phyloP scores from a whole-genome alignment of 164 flowering plant species.

The Echeveria elegans region DNA sequence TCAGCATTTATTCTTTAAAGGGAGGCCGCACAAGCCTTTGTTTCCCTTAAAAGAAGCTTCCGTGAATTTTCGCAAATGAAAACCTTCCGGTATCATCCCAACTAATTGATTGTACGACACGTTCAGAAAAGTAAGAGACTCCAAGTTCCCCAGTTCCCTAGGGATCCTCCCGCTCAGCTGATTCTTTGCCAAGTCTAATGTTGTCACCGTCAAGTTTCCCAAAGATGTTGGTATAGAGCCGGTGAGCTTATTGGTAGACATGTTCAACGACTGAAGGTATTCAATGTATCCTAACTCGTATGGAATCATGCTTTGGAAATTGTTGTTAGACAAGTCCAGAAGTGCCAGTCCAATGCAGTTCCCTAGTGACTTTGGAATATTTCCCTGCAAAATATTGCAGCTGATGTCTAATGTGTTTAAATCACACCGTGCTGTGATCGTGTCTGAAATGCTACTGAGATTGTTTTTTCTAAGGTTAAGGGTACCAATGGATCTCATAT shows the following conservation, averaged over 20 bases:
- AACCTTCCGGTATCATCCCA: no score
- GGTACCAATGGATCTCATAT: neutral
- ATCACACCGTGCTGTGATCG: neutral
- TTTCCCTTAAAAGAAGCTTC: no score
- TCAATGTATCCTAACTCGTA: neutral
- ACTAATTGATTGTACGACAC: neutral
- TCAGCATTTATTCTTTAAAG: neutral
- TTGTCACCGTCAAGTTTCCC: neutral
- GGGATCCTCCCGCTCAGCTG: no score
- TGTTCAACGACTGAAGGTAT: neutral
- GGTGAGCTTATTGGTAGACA: neutral
- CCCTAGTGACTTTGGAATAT: neutral
- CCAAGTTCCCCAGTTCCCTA: neutral
- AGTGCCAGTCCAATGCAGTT: neutral
- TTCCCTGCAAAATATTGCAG: neutral
- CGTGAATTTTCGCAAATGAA: neutral
- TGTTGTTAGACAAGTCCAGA: neutral
- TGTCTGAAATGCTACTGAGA: neutral
- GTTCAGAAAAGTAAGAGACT: neutral
- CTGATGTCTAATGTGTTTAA: neutral
- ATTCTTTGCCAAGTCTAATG: no score
- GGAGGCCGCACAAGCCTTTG: no score
- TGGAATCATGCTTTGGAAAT: neutral
- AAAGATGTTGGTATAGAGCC: neutral
- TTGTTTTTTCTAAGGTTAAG: conserved; percentile 8